Evolutionary conservation across 768 basidiomycete species (phyloP), one percentile per base, ranked within the genome.

Genomic region (Mycena leptocephala): DNA sequence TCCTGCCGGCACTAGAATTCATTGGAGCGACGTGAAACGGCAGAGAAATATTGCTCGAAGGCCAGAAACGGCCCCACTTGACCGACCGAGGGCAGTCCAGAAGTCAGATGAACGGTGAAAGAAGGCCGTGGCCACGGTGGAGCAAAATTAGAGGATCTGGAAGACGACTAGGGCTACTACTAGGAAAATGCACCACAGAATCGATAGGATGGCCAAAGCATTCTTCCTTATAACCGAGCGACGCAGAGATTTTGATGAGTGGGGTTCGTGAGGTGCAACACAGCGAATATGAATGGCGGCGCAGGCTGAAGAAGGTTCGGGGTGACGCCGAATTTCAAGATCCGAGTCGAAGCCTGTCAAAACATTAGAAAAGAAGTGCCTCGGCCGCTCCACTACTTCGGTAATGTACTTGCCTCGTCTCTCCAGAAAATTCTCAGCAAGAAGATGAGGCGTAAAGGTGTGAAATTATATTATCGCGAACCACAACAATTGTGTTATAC

Each of bases 91-190:
- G 58, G 62, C 35, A 24, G 46, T 43, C 43, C 32, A 53, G 62
- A 48, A 32, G 61, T 74, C 73, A 74, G 73, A 72, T 75, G 73
- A 26, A 43, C 73, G 73, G 72, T 26, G 26, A 76, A 33, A 48
- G 64, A 68, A 71, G 68, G 18, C 76, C 72, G 76, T 70, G 76
- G 68, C n/a, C n/a, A n/a, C n/a, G n/a, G 70, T 35, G 5, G 62
- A 73, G 35, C 18, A 41, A 43, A 37, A 28, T 64, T 33, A 33
- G 37, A 22, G 14, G n/a, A 24, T 56, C 55, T n/a, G 28, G 59
- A 35, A 39, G 33, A 51, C n/a, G 10, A 39, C 28, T 30, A 18
- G 10, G n/a, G 10, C 24, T 18, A 13, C 6, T 24, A 51, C n/a
- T 58, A 28, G 56, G 59, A 26, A 26, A 59, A 33, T 16, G 14